Evolutionary conservation across 1,139 yeast genomes (phyloP).

Genomic region (Saccharomyces hybrid): DNA sequence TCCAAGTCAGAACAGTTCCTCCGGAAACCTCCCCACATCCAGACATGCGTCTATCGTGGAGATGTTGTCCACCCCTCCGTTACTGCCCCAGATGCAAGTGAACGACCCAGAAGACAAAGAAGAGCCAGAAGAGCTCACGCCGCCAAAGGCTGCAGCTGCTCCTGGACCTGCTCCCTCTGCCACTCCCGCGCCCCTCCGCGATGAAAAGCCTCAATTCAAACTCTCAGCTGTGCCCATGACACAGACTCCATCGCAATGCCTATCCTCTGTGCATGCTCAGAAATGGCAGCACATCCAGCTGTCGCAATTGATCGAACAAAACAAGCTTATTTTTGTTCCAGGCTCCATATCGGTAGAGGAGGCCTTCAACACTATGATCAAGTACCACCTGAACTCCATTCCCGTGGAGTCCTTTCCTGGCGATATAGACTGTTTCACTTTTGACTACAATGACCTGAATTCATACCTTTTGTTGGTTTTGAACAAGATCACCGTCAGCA

Average conservation of each 20-base stretch:
- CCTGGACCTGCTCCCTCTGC: slow-evolving; percentile 1
- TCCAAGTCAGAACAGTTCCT: not conserved
- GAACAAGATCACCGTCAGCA: slow-evolving; percentile 49
- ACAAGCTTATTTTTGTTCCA: slow-evolving; percentile 64
- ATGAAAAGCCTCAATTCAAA: not conserved
- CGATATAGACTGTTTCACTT: slow-evolving; percentile 65
- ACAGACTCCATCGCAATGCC: slow-evolving; percentile 20
- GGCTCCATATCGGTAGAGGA: slow-evolving; percentile 64
- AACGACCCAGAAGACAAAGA: slow-evolving; percentile 4
- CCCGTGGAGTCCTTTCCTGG: slow-evolving; percentile 57
- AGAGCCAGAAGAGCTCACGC: slow-evolving; percentile 3
- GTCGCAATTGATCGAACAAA: slow-evolving; percentile 67
- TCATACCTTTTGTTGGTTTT: slow-evolving; percentile 70
- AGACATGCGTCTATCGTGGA: slow-evolving; percentile 78
- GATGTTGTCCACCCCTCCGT: slow-evolving; percentile 76
- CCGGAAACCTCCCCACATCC: slow-evolving; percentile 6
- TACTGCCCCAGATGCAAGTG: slow-evolving; percentile 28
- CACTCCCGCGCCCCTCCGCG: not conserved
- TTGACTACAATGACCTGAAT: slow-evolving; percentile 86
- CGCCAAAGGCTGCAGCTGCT: slow-evolving; percentile 1
- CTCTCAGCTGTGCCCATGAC: slow-evolving; percentile 13
- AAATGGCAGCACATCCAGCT: slow-evolving; percentile 70
- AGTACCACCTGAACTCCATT: slow-evolving; percentile 70
- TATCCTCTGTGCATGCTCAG: slow-evolving; percentile 26
- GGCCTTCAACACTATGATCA: slow-evolving; percentile 71